Base-by-base conservation (phyloP, 768 basidiomycete genomes). In the Ramaria sp. region DNA sequence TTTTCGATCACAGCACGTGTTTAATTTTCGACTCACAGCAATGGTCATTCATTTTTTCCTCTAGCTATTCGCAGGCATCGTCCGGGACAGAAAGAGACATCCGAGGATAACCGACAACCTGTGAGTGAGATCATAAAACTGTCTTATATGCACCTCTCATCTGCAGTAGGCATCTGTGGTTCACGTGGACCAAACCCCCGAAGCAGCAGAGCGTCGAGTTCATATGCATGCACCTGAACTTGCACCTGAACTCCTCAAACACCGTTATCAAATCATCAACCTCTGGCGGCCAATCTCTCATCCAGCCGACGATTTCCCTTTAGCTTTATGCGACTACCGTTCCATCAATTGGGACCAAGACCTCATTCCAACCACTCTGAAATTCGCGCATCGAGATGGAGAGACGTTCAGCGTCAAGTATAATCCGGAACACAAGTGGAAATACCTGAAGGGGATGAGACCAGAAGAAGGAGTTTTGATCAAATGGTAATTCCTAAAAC, bases 21-120 rank as follows among this genome's bases (percentile, higher is more conserved):
- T 9, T 75, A 81, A n/a, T 50, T 82, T 13, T 85, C 84, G 59
- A 81, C 83, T 59, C 81, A 83, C 61, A 82, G 82, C 79, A n/a
- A n/a, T 55, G 52, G 79, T 62, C 27, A 24, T 20, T 5, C 7
- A n/a, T 9, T 37, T 12, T 20, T 6, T 51, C 7, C 32, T 50
- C 38, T 45, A 77, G 76, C 76, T n/a, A 64, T 75, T 28, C 75
- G 77, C n/a, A 73, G n/a, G n/a, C n/a, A n/a, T n/a, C n/a, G n/a
- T n/a, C n/a, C n/a, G n/a, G n/a, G n/a, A n/a, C n/a, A n/a, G 75
- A 32, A 70, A 63, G 45, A 73, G 77, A 10, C 73, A 77, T 56
- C 78, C 78, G 2, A 66, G 22, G 28, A 48, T 10, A 24, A 12
- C 20, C 20, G 18, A 8, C 18, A 7, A 44, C 22, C 5, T 13